phyloP scores from a whole-genome alignment of 352 stramenopile species.

The Elongisporangium anandrum region DNA sequence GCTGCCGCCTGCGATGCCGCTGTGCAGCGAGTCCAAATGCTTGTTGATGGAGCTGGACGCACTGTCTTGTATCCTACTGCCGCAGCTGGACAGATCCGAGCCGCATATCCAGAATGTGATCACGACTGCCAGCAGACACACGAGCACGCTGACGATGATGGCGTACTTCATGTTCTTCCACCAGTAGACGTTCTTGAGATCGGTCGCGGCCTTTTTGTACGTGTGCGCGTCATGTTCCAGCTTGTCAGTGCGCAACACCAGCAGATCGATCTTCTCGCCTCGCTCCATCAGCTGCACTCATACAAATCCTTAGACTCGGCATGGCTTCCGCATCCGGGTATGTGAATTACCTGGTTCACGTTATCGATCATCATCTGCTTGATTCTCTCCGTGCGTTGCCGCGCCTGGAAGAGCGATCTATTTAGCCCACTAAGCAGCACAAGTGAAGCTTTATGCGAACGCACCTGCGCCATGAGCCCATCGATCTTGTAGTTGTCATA shows the following conservation, averaged over 20 bases:
- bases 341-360: conserved; percentile 81
- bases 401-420: conserved; percentile 32
- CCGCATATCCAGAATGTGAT: conserved; percentile 73
- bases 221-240: conserved; percentile 96
- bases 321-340: not conserved
- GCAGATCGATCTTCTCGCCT: conserved; percentile 97
- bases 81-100: conserved; percentile 61
- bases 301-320: not conserved
- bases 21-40: not conserved
- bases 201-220: conserved; percentile 93
- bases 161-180: conserved; percentile 86
- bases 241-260: conserved; percentile 85
- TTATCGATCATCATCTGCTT: conserved; percentile 99
- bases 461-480: conserved; percentile 64
- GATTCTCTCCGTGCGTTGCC: conserved; percentile 97
- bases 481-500: conserved; percentile 82
- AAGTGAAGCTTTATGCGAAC: not conserved
- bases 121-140: conserved; percentile 57
- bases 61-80: conserved; percentile 25
- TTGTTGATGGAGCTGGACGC: not conserved
- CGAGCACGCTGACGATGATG: conserved; percentile 46
- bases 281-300: conserved; percentile 93
- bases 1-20: not conserved
- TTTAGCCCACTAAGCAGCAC: not conserved
- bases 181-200: conserved; percentile 90